A percentile compares a stretch with the other conserved stretches of the same genome.
Conservation (phyloP, 2,329 filamentous ascomycete genomes). For the Neonectria hederae region DNA sequence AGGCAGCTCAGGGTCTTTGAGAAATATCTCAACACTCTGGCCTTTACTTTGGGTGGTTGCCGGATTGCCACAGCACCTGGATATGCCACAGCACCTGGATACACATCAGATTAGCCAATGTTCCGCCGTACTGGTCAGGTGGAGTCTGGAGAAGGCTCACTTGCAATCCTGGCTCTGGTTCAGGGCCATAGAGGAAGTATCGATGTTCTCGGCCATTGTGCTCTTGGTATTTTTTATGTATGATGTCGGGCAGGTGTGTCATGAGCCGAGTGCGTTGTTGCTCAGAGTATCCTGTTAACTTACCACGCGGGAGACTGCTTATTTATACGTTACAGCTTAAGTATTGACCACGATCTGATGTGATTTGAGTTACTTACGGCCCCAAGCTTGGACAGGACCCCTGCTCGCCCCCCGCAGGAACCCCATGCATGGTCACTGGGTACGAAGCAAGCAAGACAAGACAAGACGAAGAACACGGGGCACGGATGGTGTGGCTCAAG, state of each 20-base stretch:
- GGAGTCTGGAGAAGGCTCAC: background rate
- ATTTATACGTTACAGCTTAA: background rate
- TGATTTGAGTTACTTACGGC: too few species aligned
- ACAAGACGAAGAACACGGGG: background rate
- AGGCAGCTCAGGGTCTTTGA: background rate
- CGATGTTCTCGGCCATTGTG: background rate
- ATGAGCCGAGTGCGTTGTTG: background rate
- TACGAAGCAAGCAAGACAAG: background rate
- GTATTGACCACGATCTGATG: background rate
- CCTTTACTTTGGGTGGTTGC: background rate
- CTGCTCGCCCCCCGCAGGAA: background rate
- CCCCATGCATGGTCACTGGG: background rate
- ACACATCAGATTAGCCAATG: background rate
- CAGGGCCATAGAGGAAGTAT: background rate
- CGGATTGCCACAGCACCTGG: background rate
- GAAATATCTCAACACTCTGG: background rate
- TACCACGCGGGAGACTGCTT: too few species aligned
- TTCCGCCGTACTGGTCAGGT: background rate
- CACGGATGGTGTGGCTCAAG: background rate
- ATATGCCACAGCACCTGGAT: background rate
- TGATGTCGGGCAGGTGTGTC: too few species aligned
- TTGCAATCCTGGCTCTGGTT: background rate
- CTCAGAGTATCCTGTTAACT: too few species aligned
- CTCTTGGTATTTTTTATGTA: background rate
- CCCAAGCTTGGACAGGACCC: background rate